Conservation (phyloP, 768 basidiomycete genomes). For the Pulveroboletus ravenelii region DNA sequence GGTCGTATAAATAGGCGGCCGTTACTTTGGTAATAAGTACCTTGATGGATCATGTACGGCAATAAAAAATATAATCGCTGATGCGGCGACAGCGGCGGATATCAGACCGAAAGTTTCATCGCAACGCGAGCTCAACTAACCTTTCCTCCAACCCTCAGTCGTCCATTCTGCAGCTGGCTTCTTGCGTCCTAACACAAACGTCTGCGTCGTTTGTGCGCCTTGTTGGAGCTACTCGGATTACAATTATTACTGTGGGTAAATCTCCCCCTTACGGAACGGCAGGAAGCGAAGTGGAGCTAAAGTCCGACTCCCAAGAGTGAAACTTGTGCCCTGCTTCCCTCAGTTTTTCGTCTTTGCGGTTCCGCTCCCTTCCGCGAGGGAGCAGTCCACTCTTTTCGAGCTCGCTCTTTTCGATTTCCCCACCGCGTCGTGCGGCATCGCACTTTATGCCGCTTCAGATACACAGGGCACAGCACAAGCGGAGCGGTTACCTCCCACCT, state of each 20-base stretch:
- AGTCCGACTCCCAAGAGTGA: conserved; percentile 6
- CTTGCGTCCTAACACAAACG: conserved; percentile 2
- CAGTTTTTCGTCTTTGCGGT: background rate
- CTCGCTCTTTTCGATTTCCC: conserved; percentile 1
- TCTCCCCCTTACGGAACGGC: conserved; percentile 5
- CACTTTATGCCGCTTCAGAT: conserved; percentile 15
- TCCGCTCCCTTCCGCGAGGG: conserved; percentile 24
- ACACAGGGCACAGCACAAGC: conserved; percentile 10
- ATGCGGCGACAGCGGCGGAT: too few species aligned
- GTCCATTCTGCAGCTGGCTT: background rate
- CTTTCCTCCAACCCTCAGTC: background rate
- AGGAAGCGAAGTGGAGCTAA: conserved; percentile 18
- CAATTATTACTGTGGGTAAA: conserved; percentile 10
- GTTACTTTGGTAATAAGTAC: background rate
- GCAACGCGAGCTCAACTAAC: conserved; percentile 3
- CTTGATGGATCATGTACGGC: background rate
- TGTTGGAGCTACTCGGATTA: background rate
- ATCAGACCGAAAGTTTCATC: conserved; percentile 4
- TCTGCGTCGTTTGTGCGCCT: conserved; percentile 3
- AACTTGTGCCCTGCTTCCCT: background rate
- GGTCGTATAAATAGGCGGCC: background rate
- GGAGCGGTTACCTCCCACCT: conserved; percentile 9
- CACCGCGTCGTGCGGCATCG: background rate
- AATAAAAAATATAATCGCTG: too few species aligned
- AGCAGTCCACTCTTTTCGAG: conserved; percentile 18